These are phyloP conservation scores for Suhomyces guaymorum DNA, from an alignment of 1,139 yeast genomes.

Conservation along the genomic window DNA sequence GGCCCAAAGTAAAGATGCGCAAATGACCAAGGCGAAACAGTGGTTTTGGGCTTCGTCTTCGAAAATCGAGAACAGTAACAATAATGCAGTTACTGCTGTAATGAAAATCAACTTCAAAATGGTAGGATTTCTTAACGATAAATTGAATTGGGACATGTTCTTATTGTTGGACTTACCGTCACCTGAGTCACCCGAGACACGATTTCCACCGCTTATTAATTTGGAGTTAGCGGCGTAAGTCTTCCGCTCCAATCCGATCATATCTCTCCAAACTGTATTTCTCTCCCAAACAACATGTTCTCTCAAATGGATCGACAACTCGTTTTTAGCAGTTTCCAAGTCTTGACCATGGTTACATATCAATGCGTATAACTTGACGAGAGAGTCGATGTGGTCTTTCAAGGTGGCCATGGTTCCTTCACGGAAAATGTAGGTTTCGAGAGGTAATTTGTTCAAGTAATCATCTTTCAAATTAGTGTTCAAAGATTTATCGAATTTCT, in stretches of 20 bases:
- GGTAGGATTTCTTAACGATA: slow-evolving; percentile 43
- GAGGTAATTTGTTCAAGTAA: slow-evolving; percentile 36
- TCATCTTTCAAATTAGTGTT: slow-evolving; percentile 42
- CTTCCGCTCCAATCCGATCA: slow-evolving; percentile 31
- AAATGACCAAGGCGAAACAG: slow-evolving; percentile 66
- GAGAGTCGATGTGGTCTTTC: slow-evolving; percentile 29
- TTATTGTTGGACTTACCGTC: slow-evolving; percentile 8
- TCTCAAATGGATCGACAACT: slow-evolving; percentile 60
- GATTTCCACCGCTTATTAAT: slow-evolving; percentile 16
- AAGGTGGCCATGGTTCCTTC: slow-evolving; percentile 22
- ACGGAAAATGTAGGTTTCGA: slow-evolving; percentile 36
- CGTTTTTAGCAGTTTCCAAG: slow-evolving; percentile 45
- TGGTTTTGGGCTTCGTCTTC: slow-evolving; percentile 60
- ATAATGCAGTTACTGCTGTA: slow-evolving; percentile 43
- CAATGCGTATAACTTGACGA: slow-evolving; percentile 41
- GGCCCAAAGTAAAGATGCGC: slow-evolving; percentile 75
- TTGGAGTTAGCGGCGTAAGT: slow-evolving; percentile 39
- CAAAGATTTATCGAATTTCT: slow-evolving; percentile 68
- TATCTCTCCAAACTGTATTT: slow-evolving; percentile 70
- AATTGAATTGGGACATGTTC: slow-evolving; percentile 28
- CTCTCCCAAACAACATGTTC: slow-evolving; percentile 79
- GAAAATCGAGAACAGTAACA: slow-evolving; percentile 57
- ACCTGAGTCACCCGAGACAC: slow-evolving; percentile 15
- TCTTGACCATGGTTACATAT: slow-evolving; percentile 45
- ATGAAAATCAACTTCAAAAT: slow-evolving; percentile 50